Evolutionary conservation across 208 protist genomes (phyloP), one percentile per base, ranked within the genome.

Genomic region (Trypanosoma avium): DNA sequence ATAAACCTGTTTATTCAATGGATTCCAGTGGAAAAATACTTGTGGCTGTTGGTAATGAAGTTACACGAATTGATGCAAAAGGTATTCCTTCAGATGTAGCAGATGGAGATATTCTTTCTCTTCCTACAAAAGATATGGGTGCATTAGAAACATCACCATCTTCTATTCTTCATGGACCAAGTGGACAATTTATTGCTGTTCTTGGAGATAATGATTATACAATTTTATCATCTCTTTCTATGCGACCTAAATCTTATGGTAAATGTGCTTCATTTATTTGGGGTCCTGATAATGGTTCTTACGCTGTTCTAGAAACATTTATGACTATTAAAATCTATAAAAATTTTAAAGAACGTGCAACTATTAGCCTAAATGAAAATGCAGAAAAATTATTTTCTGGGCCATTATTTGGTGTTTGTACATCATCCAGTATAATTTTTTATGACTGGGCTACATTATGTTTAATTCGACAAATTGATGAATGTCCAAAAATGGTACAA

Each of bases 151-250:
- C 97, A 10, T 94, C 92, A 33, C 97, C 98, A 2, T 79, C 89
- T 66, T 60, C 70, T 1, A 82, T 99, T 49, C 27, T 81, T 67
- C 97, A 99, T 76, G 96, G 93, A 50, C 81, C 82, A 24, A 98
- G 97, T 68, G 98, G 97, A 30, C 93, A 98, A 63, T 99, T 96
- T 54, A 81, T 97, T 43, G 90, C 97, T 17, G 73, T 96, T n/a
- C 73, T 99, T 4, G 97, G 97, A 33, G 97, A 98, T 52, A 88
- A 88, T 52, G 97, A 99, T 64, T 99, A 98, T 84, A 98, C 97
- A 47, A 98, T 99, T 71, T 95, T 99, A 71, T 99, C 98, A 24
- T 95, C 98, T 2, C 75, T 99, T 4, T 93, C 87, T 0, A 96
- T 96, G 84, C 82, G 98, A 6, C 97, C 97, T 47, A 99, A 99